phyloP scores from a whole-genome alignment of 805 yeast species.

The Wickerhamia fluorescens region DNA sequence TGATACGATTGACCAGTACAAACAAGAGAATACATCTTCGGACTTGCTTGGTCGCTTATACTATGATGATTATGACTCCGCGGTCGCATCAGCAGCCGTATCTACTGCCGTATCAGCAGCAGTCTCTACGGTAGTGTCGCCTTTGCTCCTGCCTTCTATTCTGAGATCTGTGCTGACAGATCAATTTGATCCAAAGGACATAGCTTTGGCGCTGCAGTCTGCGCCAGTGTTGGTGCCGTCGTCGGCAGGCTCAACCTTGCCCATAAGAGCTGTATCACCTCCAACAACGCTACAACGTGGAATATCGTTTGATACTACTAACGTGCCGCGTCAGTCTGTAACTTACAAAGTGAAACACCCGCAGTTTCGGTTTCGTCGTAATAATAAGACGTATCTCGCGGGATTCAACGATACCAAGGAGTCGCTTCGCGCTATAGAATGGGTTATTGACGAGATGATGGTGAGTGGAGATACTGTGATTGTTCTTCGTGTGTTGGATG shows the following conservation, averaged over 20 bases:
- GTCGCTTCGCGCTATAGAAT: slow-evolving; percentile 33
- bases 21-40: slow-evolving; percentile 29
- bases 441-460: slow-evolving; percentile 39
- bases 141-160: slow-evolving; percentile 11
- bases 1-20: slow-evolving; percentile 32
- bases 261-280: slow-evolving; percentile 1
- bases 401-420: slow-evolving; percentile 34
- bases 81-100: slow-evolving; percentile 7
- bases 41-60: slow-evolving; percentile 37
- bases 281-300: slow-evolving; percentile 27
- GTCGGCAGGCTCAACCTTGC: slow-evolving; percentile 5
- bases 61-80: slow-evolving; percentile 37
- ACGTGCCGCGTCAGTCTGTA: slow-evolving; percentile 25
- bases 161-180: slow-evolving; percentile 5
- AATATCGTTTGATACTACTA: slow-evolving; percentile 34
- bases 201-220: slow-evolving; percentile 7
- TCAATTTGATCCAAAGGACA: slow-evolving; percentile 5
- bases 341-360: slow-evolving; percentile 38
- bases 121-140: slow-evolving; percentile 11
- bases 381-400: slow-evolving; percentile 35
- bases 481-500: slow-evolving; percentile 35
- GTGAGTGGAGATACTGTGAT: slow-evolving; percentile 38
- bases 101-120: slow-evolving; percentile 11
- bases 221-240: slow-evolving; percentile 3
- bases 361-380: slow-evolving; percentile 35